A percentile compares a stretch with the other conserved stretches of the same genome.
Evolutionary conservation across 257 asterid genomes (phyloP).

Genomic region (Ballota nigra): DNA sequence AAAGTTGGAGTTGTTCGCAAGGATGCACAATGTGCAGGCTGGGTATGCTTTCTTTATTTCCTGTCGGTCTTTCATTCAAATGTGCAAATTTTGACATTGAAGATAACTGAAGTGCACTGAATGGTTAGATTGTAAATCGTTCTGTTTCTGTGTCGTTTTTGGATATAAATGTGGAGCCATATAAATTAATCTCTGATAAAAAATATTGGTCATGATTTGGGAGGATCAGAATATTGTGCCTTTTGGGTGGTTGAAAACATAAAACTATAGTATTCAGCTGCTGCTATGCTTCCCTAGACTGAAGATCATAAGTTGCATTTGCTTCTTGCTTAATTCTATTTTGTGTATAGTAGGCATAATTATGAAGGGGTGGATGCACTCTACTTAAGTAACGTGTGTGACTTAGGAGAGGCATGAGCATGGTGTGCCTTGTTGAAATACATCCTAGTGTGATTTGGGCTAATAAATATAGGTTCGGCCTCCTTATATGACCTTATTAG

Average conservation of each 20-base stretch:
- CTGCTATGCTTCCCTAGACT: neutral
- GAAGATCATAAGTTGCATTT: neutral
- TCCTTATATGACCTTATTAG: neutral
- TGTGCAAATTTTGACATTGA: neutral
- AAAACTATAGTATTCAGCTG: neutral
- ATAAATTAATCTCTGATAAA: constrained; percentile 4
- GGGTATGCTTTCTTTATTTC: constrained; percentile 62
- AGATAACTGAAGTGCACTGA: neutral
- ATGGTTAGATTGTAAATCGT: constrained; percentile 2
- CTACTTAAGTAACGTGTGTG: neutral
- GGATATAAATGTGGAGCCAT: neutral
- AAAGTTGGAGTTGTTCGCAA: constrained; percentile 94
- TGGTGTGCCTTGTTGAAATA: neutral
- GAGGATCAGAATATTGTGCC: neutral
- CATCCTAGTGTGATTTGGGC: neutral
- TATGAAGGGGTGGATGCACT: neutral
- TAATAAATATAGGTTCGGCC: neutral
- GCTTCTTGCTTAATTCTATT: neutral
- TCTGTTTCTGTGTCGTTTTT: constrained; percentile 11
- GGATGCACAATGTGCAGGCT: constrained; percentile 87
- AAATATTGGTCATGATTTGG: neutral
- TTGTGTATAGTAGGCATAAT: neutral
- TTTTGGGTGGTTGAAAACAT: neutral
- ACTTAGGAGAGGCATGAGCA: neutral
- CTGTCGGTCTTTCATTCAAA: constrained; percentile 7